Percentiles rank a stretch among this genome's conserved stretches.
Evolutionary conservation across 257 asterid genomes (phyloP).

Genomic region (Fraxinus americana): DNA sequence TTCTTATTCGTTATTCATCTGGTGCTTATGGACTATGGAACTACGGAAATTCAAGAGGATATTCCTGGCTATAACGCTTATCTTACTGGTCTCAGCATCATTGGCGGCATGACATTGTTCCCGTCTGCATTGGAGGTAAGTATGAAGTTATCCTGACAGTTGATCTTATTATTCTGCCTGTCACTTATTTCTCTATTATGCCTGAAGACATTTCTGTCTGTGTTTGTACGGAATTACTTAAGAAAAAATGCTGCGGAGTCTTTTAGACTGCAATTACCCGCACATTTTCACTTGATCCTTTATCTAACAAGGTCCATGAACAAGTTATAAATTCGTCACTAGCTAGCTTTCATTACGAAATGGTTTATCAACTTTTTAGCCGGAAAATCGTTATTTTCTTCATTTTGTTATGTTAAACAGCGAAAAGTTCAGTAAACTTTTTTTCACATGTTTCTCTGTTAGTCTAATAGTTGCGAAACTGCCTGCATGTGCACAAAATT

Average conservation of each 20-base stretch:
- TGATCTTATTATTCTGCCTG: background rate
- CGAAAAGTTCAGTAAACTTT: background rate
- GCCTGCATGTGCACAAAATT: background rate
- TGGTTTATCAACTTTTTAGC: background rate
- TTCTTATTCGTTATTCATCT: conserved; percentile 63
- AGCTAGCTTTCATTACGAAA: background rate
- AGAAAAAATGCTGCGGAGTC: background rate
- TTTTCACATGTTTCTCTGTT: background rate
- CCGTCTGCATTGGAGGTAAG: conserved; percentile 87
- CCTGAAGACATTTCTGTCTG: background rate
- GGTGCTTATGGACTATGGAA: conserved; percentile 79
- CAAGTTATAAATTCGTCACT: background rate
- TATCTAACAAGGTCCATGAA: background rate
- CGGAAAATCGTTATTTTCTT: background rate
- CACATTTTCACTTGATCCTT: background rate
- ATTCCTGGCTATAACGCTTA: conserved; percentile 80
- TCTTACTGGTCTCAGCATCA: conserved; percentile 93
- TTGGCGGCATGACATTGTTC: conserved; percentile 97
- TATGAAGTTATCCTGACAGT: background rate
- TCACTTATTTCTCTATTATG: background rate
- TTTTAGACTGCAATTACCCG: background rate
- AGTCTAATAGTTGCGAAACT: background rate
- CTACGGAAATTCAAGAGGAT: conserved; percentile 82
- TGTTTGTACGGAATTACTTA: background rate
- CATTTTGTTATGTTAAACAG: background rate